phyloP scores from a whole-genome alignment of 1,284 basidiomycete species.

The Marasmius tenuissimus region DNA sequence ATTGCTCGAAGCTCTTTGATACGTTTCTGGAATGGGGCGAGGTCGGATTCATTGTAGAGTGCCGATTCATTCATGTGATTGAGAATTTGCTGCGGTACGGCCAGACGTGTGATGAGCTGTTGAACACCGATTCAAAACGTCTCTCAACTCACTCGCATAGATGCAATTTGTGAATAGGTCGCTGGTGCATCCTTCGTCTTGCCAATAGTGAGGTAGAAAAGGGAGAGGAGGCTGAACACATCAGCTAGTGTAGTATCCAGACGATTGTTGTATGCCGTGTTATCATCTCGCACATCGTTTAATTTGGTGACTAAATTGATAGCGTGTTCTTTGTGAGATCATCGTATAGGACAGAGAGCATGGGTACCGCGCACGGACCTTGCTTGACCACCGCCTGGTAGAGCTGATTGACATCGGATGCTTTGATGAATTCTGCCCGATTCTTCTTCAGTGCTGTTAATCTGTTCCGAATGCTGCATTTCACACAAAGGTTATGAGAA shows the following conservation, averaged over 20 bases:
- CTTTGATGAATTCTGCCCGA: slow-evolving; percentile 85
- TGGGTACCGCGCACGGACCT: slow-evolving; percentile 47
- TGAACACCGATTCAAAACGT: slow-evolving; percentile 7
- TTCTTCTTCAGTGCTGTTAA: slow-evolving; percentile 89
- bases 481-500: slow-evolving; percentile 21
- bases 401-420: slow-evolving; percentile 90
- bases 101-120: slow-evolving; percentile 10
- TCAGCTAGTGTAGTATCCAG: slow-evolving; percentile 92
- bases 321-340: not conserved
- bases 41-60: slow-evolving; percentile 88
- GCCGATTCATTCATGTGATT: slow-evolving; percentile 93
- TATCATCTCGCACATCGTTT: slow-evolving; percentile 87
- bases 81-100: slow-evolving; percentile 76
- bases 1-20: slow-evolving; percentile 80
- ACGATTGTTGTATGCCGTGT: slow-evolving; percentile 78
- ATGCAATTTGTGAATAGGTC: slow-evolving; percentile 91
- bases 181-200: slow-evolving; percentile 92
- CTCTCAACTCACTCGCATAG: slow-evolving; percentile 77
- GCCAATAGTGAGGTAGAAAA: slow-evolving; percentile 92
- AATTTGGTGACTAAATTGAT: slow-evolving; percentile 78
- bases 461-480: slow-evolving; percentile 83
- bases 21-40: slow-evolving; percentile 82
- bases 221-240: slow-evolving; percentile 88
- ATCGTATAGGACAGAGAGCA: slow-evolving; percentile 1
- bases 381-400: slow-evolving; percentile 96